phyloP scores from a whole-genome alignment of 1,284 basidiomycete genomes.

The Chalciporus sp. region DNA sequence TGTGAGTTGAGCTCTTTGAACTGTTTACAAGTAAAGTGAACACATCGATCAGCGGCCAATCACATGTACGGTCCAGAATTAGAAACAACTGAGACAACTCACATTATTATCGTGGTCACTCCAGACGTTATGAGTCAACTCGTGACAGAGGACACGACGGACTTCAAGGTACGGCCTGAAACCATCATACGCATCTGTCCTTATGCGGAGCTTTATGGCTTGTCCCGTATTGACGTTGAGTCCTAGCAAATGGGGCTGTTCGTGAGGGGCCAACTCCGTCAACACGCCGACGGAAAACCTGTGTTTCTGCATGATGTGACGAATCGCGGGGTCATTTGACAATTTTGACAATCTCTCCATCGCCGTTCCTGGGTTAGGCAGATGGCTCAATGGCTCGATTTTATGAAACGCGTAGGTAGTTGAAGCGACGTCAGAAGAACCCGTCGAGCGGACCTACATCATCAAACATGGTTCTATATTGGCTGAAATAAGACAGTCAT shows the following conservation, averaged over 20 bases:
- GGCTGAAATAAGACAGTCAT: neutral
- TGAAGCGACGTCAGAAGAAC: conserved; percentile 38
- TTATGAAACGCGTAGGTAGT: conserved; percentile 62
- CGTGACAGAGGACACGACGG: conserved; percentile 72
- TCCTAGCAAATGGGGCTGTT: conserved; percentile 70
- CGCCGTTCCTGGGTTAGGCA: conserved; percentile 63
- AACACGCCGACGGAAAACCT: conserved; percentile 64
- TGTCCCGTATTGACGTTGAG: conserved; percentile 68
- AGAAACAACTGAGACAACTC: conserved; percentile 23
- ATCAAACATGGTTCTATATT: neutral
- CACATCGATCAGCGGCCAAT: neutral
- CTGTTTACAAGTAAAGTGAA: conserved; percentile 22
- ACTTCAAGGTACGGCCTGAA: conserved; percentile 68
- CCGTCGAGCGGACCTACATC: conserved; percentile 58
- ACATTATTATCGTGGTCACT: conserved; percentile 74
- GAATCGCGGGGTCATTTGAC: conserved; percentile 68
- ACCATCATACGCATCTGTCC: conserved; percentile 73
- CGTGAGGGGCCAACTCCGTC: conserved; percentile 76
- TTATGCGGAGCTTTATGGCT: conserved; percentile 64
- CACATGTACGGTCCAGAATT: neutral
- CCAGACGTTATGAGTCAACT: conserved; percentile 75
- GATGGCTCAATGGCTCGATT: conserved; percentile 59
- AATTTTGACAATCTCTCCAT: conserved; percentile 54
- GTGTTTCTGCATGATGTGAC: conserved; percentile 69
- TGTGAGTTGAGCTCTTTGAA: conserved; percentile 78